phyloP scores from a whole-genome alignment of 2,329 filamentous ascomycete genomes.

The Sporothrix inflata region DNA sequence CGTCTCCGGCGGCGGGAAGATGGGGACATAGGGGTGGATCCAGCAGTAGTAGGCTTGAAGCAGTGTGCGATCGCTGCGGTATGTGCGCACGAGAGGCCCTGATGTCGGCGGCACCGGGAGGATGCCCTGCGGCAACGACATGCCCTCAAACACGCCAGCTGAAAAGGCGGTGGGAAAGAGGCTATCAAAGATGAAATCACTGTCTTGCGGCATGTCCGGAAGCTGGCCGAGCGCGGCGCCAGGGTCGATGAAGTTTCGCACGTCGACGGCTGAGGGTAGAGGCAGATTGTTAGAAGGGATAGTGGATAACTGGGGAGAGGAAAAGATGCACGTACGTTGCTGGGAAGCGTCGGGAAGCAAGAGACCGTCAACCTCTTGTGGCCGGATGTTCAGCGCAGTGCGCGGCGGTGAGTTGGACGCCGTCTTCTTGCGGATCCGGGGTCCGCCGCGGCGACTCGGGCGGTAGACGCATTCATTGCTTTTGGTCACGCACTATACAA shows the following conservation, averaged over 20 bases:
- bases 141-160: constrained; percentile 31
- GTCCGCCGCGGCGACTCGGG: constrained; percentile 49
- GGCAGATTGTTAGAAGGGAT: not conserved
- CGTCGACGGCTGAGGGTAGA: constrained; percentile 38
- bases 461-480: constrained; percentile 49
- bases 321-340: constrained; percentile 26
- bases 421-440: constrained; percentile 48
- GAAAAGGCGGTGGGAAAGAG: constrained; percentile 42
- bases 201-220: constrained; percentile 51
- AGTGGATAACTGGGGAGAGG: not conserved
- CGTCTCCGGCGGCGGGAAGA: constrained; percentile 49
- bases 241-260: constrained; percentile 50
- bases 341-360: constrained; percentile 32
- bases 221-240: constrained; percentile 53
- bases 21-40: constrained; percentile 56
- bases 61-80: constrained; percentile 48
- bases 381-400: constrained; percentile 29
- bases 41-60: constrained; percentile 57
- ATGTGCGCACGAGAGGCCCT: constrained; percentile 47
- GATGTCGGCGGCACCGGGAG: constrained; percentile 27
- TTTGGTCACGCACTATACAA: constrained; percentile 44
- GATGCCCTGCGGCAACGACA: constrained; percentile 33
- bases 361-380: constrained; percentile 37
- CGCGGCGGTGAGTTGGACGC: constrained; percentile 36
- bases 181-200: constrained; percentile 53